Evolutionary conservation across 2,329 filamentous ascomycete species (phyloP).

Genomic region (Penicillium fuscoglaucum): DNA sequence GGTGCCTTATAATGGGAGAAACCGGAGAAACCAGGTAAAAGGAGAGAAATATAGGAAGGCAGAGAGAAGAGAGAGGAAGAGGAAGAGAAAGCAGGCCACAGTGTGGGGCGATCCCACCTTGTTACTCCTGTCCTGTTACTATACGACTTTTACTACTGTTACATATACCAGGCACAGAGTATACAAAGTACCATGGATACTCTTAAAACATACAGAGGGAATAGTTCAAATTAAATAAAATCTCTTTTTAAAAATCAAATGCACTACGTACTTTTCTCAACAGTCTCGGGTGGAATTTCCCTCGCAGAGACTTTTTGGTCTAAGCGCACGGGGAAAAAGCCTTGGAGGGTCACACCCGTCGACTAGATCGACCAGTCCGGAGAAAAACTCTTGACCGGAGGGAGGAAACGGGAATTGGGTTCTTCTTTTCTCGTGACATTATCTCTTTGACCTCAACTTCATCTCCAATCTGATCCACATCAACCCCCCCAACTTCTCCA

Average conservation of each 20-base stretch:
- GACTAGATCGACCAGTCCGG: slow-evolving; percentile 4
- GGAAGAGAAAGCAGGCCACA: too few species aligned
- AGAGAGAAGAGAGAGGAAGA: neutral
- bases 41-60: too few species aligned
- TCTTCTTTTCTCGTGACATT: neutral
- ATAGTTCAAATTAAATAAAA: neutral
- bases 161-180: neutral
- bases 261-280: neutral
- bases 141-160: neutral
- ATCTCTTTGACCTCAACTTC: neutral
- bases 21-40: neutral
- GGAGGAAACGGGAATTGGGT: slow-evolving; percentile 4
- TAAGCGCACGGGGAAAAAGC: neutral
- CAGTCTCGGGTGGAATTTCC: slow-evolving; percentile 9
- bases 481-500: neutral
- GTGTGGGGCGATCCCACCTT: neutral
- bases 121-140: neutral
- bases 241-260: neutral
- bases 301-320: slow-evolving; percentile 1
- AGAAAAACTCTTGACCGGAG: slow-evolving; percentile 8
- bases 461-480: neutral
- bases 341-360: neutral
- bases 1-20: neutral
- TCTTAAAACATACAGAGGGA: too few species aligned
- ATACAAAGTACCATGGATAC: neutral